Percentiles rank a stretch among this genome's conserved stretches.
phyloP scores from a whole-genome alignment of 2,329 filamentous ascomycete genomes.

The Penicillium sp. region DNA sequence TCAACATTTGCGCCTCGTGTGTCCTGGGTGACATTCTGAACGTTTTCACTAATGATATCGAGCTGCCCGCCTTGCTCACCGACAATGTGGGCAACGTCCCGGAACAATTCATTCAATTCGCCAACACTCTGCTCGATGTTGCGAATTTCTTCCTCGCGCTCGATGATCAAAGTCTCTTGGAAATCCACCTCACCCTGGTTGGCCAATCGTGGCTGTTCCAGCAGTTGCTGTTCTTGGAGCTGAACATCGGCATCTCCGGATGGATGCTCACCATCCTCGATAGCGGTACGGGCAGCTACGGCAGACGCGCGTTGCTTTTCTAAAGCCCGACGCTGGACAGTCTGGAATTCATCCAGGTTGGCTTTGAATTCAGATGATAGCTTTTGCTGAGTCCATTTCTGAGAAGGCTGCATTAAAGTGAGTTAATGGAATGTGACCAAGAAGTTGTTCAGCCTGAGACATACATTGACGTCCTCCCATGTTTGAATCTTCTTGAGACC shows the following conservation, averaged over 20 bases:
- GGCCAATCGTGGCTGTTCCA: conserved; percentile 78
- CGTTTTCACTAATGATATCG: conserved; percentile 84
- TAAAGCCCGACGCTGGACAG: conserved; percentile 82
- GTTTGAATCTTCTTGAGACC: conserved; percentile 88
- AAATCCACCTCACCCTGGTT: conserved; percentile 96
- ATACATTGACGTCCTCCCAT: conserved; percentile 80
- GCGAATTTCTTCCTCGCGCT: conserved; percentile 94
- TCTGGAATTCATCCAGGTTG: conserved; percentile 86
- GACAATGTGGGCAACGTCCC: conserved; percentile 97
- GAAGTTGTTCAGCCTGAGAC: conserved; percentile 23
- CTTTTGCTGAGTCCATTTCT: conserved; percentile 96
- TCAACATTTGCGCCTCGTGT: conserved; percentile 84
- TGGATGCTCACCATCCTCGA: conserved; percentile 56
- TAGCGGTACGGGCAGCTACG: conserved; percentile 75
- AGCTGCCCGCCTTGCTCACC: conserved; percentile 88
- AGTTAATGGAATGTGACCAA: conserved; percentile 4
- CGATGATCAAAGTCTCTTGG: conserved; percentile 91
- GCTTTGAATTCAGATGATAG: conserved; percentile 90
- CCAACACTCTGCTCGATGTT: conserved; percentile 96
- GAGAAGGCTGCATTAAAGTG: conserved; percentile 65
- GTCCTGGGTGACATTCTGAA: conserved; percentile 77
- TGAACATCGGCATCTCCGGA: conserved; percentile 43
- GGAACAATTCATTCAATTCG: conserved; percentile 93
- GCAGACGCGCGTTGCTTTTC: conserved; percentile 91
- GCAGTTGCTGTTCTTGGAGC: conserved; percentile 66